Base-by-base conservation (phyloP, 805 yeast genomes). In the Candida silvatica region DNA sequence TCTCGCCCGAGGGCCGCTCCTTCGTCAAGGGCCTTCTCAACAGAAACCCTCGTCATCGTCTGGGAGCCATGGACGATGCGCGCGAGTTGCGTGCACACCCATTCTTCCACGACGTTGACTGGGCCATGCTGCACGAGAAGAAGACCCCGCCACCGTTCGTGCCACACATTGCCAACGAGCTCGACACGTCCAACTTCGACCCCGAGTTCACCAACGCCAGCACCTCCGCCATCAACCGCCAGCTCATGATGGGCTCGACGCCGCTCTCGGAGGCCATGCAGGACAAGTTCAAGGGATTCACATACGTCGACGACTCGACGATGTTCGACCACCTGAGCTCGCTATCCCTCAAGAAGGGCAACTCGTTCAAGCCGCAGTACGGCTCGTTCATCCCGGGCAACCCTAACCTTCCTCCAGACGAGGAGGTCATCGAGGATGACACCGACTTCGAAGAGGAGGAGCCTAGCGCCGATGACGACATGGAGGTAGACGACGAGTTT, bases 141-240 rank as follows among this genome's bases (percentile, higher is more conserved):
- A 81, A 80, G 51, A 74, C 90, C 7, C 94, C 95, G 28, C 98
- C 98, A 18, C 98, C 98, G 2, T 90, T 86, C 66, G 86, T 86
- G 59, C 98, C 98, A 3, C 96, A 86, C 55, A 71, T 92, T 44
- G 64, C 80, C 7, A 79, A 85, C 27, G 98, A 92, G 54, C 77
- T 92, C 2, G 98, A 92, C 58, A 90, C 96, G 3, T 84, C 95
- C 4, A 92, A 92, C 60, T 92, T 92, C 59, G 98, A 92, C 56
- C 97, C 98, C 4, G 97, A 92, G 59, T 92, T 92, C 61, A 92
- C 98, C 16, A 80, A 79, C 48, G 85, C 94, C 29, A 80, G 94
- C 14, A 86, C 96, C 0, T 80, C 94, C 6, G 78, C 78, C 27
- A 73, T 87, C 56, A 80, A 69, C 49, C 77, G 75, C 48, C 83